These are phyloP conservation scores for Pterocarpus santalinus DNA, from an alignment of 306 rosid species.

Conservation along the genomic window DNA sequence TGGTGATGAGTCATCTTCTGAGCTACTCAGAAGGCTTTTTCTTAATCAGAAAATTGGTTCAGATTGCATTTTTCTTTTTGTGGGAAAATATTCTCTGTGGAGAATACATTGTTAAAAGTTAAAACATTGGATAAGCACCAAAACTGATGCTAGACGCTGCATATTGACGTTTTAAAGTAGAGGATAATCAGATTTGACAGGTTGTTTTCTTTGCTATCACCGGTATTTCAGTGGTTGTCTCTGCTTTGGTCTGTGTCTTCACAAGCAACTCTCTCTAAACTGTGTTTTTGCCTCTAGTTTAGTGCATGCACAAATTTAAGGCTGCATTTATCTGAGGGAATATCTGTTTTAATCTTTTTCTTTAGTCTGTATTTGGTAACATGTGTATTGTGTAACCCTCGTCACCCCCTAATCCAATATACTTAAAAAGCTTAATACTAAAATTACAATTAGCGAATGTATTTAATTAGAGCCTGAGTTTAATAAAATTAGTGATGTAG, in stretches of 20 bases:
- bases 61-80: background rate
- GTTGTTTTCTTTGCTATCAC: background rate
- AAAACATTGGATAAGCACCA: constrained; percentile 16
- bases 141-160: constrained; percentile 5
- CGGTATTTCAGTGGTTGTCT: background rate
- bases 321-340: background rate
- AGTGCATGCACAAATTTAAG: constrained; percentile 33
- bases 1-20: constrained; percentile 36
- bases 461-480: too few species aligned
- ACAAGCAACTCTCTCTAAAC: background rate
- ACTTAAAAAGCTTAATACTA: too few species aligned
- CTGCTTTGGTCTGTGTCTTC: background rate
- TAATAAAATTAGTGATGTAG: too few species aligned
- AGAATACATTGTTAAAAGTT: background rate
- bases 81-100: constrained; percentile 25
- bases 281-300: constrained; percentile 5
- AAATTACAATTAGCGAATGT: too few species aligned
- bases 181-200: constrained; percentile 17
- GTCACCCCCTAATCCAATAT: too few species aligned
- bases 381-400: too few species aligned
- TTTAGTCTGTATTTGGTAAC: too few species aligned
- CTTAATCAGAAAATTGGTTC: background rate
- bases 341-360: too few species aligned
- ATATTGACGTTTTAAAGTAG: constrained; percentile 1
- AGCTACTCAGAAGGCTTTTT: constrained; percentile 5